A percentile compares a stretch with the other conserved stretches of the same genome.
These are phyloP conservation scores for Hortiboletus flavorubellus DNA, from an alignment of 768 basidiomycete genomes.

Conservation along the genomic window DNA sequence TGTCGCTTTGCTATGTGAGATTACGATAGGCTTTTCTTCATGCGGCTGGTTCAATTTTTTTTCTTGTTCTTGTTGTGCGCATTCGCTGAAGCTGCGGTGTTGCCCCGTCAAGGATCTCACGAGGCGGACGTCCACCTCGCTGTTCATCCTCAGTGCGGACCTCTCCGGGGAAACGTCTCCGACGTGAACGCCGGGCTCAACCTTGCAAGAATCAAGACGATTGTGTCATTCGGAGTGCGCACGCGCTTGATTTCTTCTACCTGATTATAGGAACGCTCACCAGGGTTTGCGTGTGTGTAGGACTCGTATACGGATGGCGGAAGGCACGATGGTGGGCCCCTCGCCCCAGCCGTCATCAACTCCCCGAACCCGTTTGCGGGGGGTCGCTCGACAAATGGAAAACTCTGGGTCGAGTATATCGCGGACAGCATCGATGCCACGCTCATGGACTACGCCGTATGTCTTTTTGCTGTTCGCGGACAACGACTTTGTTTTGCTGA, in stretches of 20 bases:
- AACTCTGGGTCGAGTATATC: conserved; percentile 48
- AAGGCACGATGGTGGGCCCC: conserved; percentile 42
- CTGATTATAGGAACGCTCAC: not conserved
- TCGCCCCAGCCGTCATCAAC: conserved; percentile 38
- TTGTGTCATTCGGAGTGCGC: conserved; percentile 52
- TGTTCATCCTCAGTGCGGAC: conserved; percentile 43
- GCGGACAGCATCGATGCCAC: conserved; percentile 38
- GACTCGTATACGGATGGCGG: conserved; percentile 53
- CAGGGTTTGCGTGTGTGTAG: conserved; percentile 15
- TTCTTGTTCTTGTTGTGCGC: not conserved
- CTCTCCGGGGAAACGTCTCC: conserved; percentile 36
- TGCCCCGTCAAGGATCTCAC: conserved; percentile 12
- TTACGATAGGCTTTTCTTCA: not conserved
- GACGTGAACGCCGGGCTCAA: conserved; percentile 50
- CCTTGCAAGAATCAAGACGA: conserved; percentile 37
- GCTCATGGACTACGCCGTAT: conserved; percentile 50
- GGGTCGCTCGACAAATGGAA: conserved; percentile 49
- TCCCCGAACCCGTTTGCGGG: conserved; percentile 48
- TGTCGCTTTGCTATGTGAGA: not conserved
- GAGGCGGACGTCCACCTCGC: conserved; percentile 39
- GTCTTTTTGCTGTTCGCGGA: conserved; percentile 2
- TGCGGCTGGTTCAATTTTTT: not conserved
- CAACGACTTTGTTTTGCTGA: not conserved
- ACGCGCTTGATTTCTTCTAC: not conserved
- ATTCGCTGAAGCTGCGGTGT: conserved; percentile 8